phyloP scores from a whole-genome alignment of 2,329 filamentous ascomycete genomes.

The Calonectria leucothoes region DNA sequence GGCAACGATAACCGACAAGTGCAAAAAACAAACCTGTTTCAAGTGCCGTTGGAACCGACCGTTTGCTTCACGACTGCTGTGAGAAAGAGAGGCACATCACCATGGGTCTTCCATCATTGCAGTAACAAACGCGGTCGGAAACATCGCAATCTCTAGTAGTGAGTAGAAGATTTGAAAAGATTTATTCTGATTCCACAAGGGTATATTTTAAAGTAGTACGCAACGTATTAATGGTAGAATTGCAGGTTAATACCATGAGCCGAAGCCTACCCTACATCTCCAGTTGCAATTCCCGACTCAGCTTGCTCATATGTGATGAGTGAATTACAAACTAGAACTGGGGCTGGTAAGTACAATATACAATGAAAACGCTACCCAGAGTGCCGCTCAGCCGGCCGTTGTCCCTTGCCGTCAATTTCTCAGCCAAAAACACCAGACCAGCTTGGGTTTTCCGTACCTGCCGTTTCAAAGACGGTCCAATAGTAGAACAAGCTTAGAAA shows the following conservation, averaged over 20 bases:
- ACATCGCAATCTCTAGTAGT: neutral
- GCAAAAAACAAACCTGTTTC: neutral
- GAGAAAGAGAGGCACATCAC: neutral
- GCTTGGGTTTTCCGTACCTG: neutral
- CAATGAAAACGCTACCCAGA: too few species aligned
- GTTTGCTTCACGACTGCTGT: neutral
- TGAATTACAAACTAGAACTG: too few species aligned
- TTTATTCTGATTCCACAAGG: too few species aligned
- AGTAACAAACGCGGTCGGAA: neutral
- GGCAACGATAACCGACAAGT: neutral
- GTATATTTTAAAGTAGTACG: too few species aligned
- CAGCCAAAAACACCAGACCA: neutral
- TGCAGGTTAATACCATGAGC: too few species aligned
- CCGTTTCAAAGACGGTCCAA: neutral
- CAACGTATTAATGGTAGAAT: too few species aligned
- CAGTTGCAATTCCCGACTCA: too few species aligned
- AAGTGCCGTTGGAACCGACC: neutral
- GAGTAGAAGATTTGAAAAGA: too few species aligned
- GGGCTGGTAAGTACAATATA: too few species aligned
- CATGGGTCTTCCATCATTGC: neutral
- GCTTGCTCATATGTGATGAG: too few species aligned
- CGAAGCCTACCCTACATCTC: too few species aligned
- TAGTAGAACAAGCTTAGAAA: neutral
- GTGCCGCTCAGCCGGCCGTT: too few species aligned
- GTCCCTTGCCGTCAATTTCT: neutral